A percentile compares a stretch with the other conserved stretches of the same genome.
Conservation (phyloP, 768 basidiomycete genomes). For the Megacollybia marginata region DNA sequence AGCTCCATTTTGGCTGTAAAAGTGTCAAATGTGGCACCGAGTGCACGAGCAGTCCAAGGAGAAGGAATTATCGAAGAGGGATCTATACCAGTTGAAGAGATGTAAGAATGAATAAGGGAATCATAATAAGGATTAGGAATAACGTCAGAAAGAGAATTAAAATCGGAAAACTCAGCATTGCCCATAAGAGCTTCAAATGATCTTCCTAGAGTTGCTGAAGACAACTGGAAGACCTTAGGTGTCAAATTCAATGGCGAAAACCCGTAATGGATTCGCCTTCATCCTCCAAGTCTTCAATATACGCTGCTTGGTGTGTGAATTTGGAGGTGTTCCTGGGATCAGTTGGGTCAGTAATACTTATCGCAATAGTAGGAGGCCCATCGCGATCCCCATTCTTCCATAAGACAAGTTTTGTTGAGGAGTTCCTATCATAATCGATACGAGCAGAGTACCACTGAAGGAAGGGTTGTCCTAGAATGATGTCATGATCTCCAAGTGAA, state of each 20-base stretch:
- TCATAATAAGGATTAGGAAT: too few relatives aligned
- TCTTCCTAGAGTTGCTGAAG: slow-evolving; percentile 1
- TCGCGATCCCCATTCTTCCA: not conserved
- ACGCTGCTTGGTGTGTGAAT: not conserved
- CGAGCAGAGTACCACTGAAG: slow-evolving; percentile 3
- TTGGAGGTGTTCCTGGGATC: not conserved
- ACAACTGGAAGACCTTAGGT: not conserved
- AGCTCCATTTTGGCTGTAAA: not conserved
- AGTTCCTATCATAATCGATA: slow-evolving; percentile 3
- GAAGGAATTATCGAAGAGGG: too few relatives aligned
- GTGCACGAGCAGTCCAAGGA: too few relatives aligned
- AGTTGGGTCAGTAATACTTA: not conserved
- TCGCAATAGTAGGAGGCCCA: not conserved
- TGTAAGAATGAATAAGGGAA: not conserved
- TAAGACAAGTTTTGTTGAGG: not conserved
- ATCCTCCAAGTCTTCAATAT: not conserved
- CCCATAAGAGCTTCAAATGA: not conserved
- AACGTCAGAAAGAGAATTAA: not conserved
- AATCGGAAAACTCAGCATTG: not conserved
- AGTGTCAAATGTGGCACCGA: not conserved
- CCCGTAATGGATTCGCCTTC: not conserved
- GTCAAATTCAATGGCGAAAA: not conserved
- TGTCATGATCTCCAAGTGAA: slow-evolving; percentile 8
- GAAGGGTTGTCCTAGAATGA: slow-evolving; percentile 13
- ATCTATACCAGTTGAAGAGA: not conserved